Evolutionary conservation across 192 early-diverging fungal genomes (phyloP).

Genomic region (Coemansia sp.): DNA sequence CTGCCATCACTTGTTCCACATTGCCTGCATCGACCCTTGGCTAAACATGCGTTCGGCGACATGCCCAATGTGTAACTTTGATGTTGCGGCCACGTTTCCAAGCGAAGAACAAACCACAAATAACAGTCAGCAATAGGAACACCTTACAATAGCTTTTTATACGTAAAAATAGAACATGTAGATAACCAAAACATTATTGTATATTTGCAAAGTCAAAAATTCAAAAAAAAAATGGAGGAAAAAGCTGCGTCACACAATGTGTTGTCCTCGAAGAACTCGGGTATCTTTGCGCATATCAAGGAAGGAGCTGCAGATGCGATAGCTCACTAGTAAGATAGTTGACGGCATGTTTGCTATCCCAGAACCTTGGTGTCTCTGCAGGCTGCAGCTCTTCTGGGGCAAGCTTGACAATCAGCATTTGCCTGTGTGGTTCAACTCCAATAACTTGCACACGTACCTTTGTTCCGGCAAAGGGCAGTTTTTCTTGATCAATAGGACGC

Average conservation of each 20-base stretch:
- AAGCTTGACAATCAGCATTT: slow-evolving; percentile 29
- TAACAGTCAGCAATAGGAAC: neutral
- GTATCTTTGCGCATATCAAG: neutral
- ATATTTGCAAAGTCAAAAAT: too few species aligned
- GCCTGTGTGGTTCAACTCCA: slow-evolving; percentile 13
- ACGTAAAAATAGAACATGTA: neutral
- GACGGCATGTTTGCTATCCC: slow-evolving; percentile 4
- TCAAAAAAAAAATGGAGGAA: too few species aligned
- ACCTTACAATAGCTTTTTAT: neutral
- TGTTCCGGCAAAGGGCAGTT: slow-evolving; percentile 48
- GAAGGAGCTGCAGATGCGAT: slow-evolving; percentile 8
- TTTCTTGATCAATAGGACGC: slow-evolving; percentile 14
- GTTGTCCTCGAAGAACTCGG: too few species aligned
- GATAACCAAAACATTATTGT: too few species aligned
- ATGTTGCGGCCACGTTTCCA: slow-evolving; percentile 19
- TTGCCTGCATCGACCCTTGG: slow-evolving; percentile 50
- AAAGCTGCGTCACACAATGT: too few species aligned
- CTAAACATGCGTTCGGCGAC: slow-evolving; percentile 26
- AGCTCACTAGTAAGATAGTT: neutral
- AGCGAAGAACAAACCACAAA: neutral
- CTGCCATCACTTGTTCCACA: slow-evolving; percentile 46
- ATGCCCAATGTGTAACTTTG: slow-evolving; percentile 51
- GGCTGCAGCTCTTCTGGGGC: slow-evolving; percentile 45
- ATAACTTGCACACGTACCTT: slow-evolving; percentile 44
- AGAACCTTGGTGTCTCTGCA: slow-evolving; percentile 36